phyloP scores from a whole-genome alignment of 192 early-diverging fungal genomes.

The Coemansia furcata region DNA sequence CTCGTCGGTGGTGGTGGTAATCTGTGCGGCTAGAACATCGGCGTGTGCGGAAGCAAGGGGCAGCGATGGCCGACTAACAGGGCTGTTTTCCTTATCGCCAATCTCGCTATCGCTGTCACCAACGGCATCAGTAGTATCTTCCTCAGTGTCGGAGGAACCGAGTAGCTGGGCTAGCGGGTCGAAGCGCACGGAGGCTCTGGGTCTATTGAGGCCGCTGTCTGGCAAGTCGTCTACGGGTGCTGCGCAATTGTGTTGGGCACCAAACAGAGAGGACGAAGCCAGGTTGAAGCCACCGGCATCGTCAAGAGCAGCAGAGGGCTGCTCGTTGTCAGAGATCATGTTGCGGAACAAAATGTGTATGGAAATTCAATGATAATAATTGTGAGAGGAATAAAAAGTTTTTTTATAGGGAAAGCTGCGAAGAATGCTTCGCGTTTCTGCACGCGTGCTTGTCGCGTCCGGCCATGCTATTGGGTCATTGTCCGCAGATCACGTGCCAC shows the following conservation, averaged over 20 bases:
- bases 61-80: background rate
- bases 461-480: background rate
- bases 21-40: background rate
- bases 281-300: background rate
- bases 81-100: background rate
- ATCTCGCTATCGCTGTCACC: slow-evolving; percentile 15
- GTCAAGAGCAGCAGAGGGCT: background rate
- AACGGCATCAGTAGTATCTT: slow-evolving; percentile 4
- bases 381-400: background rate
- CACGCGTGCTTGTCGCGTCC: slow-evolving; percentile 1
- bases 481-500: background rate
- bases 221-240: background rate
- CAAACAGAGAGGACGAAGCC: slow-evolving; percentile 18
- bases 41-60: background rate
- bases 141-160: slow-evolving; percentile 18
- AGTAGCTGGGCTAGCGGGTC: slow-evolving; percentile 42
- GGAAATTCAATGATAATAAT: slow-evolving; percentile 10
- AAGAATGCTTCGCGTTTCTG: background rate
- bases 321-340: slow-evolving; percentile 3
- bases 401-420: background rate
- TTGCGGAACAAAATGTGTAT: background rate
- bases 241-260: background rate
- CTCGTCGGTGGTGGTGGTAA: background rate
- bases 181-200: slow-evolving; percentile 3
- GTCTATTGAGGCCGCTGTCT: background rate